Evolutionary conservation across 345 rosid genomes (phyloP), one percentile per base, ranked within the genome.

Genomic region (Citrus trifoliata): DNA sequence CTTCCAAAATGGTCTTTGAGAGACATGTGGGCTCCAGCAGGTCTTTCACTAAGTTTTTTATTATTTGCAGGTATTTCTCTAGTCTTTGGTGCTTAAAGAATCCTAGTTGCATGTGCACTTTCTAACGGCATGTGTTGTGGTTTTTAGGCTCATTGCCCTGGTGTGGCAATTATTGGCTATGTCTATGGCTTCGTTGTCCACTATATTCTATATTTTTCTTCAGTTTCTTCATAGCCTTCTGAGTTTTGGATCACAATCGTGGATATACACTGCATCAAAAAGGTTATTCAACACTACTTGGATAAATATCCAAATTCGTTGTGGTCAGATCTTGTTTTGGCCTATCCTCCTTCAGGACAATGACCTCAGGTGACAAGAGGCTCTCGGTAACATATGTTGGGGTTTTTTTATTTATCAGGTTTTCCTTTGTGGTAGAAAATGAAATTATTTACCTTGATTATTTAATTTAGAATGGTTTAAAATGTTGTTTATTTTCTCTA

Each of bases 241-340:
- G 75, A 83, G 82, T 79, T 78, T 79, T 78, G 84, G 84, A 40
- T 81, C 85, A 27, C 79, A 82, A 37, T 70, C 79, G 63, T 85
- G 87, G 93, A 63, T 84, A 9, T 73, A 48, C 76, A 71, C 71
- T 37, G 67, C 82, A 73, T 86, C 84, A 76, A 83, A 83, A n/a
- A 79, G 76, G 70, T 42, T 88, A 48, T 89, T 96, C 78, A 79
- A 79, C 79, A 86, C 80, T 73, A 83, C 95, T 4, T 87, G 84
- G 85, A 82, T 79, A 73, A 89, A 88, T 82, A 74, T 93, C 78
- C 88, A 78, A 75, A 56, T 89, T 71, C 89, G 89, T 76, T 85
- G 88, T 80, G 82, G 83, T 85, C 95, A 94, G 89, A 88, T 94
- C 81, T 83, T 90, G 74, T 88, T 92, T 82, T 94, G 98, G 99